These are phyloP conservation scores for Wakefieldia striispora DNA, from an alignment of 768 basidiomycete species.

Conservation along the genomic window DNA sequence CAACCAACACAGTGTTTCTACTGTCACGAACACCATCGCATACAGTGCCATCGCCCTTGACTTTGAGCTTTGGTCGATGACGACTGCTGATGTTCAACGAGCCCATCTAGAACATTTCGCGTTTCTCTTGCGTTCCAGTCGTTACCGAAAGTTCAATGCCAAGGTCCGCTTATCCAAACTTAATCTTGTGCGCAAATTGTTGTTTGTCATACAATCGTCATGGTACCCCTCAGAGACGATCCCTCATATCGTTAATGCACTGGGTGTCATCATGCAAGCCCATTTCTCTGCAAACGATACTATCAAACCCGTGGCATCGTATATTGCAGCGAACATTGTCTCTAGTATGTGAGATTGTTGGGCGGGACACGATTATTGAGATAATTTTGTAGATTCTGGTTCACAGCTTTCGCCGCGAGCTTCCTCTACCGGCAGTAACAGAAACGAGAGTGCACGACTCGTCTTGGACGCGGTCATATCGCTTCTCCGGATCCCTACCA, in stretches of 20 bases:
- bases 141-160: constrained; percentile 74
- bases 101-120: constrained; percentile 81
- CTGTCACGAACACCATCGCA: constrained; percentile 76
- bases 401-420: constrained; percentile 10
- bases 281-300: constrained; percentile 70
- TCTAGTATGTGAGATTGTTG: constrained; percentile 44
- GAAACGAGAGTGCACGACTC: constrained; percentile 59
- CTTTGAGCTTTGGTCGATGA: constrained; percentile 84
- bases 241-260: constrained; percentile 52
- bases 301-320: constrained; percentile 85
- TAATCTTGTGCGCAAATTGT: constrained; percentile 65
- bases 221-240: constrained; percentile 61
- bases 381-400: constrained; percentile 1
- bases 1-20: constrained; percentile 61
- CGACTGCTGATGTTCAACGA: constrained; percentile 68
- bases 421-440: constrained; percentile 11
- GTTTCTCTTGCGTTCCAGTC: constrained; percentile 68
- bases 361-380: background rate
- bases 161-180: constrained; percentile 72
- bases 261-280: constrained; percentile 59
- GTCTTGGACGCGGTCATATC: constrained; percentile 65
- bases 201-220: constrained; percentile 80
- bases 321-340: constrained; percentile 77
- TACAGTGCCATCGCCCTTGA: constrained; percentile 85
- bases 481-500: constrained; percentile 52